Base-by-base conservation (phyloP, 495 filamentous ascomycete species). In the Penicillium daleae region DNA sequence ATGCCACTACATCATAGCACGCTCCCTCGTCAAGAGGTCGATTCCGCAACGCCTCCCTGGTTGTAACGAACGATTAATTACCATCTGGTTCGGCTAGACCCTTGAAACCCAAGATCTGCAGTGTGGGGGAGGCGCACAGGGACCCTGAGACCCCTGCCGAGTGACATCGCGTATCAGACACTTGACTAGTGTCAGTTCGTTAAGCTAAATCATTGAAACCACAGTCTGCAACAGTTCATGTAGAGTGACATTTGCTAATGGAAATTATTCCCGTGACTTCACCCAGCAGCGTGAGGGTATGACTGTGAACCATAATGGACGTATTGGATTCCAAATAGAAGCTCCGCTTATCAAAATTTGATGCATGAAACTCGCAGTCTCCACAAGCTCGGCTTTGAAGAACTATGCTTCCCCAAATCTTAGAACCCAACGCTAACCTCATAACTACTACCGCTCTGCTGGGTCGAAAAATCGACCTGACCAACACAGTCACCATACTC, bases 401-500 rank as follows among this genome's bases (percentile, higher is more conserved):
- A 49, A 26, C 12, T 31, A 8, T 15, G 7, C 49, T 19, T 31
- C 12, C 22, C 55, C n/a, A 10, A 6, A 39, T 7, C 27, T 59
- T 63, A 73, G 48, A 69, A 71, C 2, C 71, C 71, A 64, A 74
- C 63, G 31, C 52, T 57, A 54, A 68, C 60, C 49, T 59, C 46
- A 44, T 59, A 64, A n/a, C 62, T 57, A 19, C 32, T 55, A n/a
- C 24, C 42, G 9, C 52, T 59, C 42, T 57, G 42, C 56, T 46
- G 21, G 4, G 63, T 57, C 50, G 59, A 55, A 31, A 71, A 74
- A 4, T 31, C 52, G 17, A 57, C 66, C 64, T 73, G 27, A 24
- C 70, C 72, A 55, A 63, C 66, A 59, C 72, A 74, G 48, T 74
- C 72, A 6, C 72, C 72, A 54, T 74, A 73, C 56, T 72, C 68